A percentile compares a stretch with the other conserved stretches of the same genome.
These are phyloP conservation scores for Podospora anserina DNA, from an alignment of 495 filamentous ascomycete species.

Conservation along the genomic window DNA sequence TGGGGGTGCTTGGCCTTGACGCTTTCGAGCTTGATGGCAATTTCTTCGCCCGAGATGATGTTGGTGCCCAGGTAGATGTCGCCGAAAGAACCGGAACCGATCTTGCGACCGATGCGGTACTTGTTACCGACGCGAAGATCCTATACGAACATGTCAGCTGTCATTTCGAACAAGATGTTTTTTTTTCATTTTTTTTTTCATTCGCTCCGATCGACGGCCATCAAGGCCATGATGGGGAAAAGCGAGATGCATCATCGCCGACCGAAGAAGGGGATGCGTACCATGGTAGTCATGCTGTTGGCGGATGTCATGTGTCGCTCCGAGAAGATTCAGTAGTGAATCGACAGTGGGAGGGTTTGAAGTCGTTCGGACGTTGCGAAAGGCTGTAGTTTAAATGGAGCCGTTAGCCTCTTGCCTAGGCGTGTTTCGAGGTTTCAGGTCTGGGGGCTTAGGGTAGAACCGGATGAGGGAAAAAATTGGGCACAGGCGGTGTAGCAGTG, in stretches of 20 bases:
- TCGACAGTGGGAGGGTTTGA: neutral
- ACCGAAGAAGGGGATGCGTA: slow-evolving; percentile 29
- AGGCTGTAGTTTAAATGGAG: neutral
- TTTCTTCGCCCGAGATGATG: slow-evolving; percentile 99
- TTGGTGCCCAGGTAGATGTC: slow-evolving; percentile 99
- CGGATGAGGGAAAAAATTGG: neutral
- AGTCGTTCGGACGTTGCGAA: neutral
- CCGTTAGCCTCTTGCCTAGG: neutral
- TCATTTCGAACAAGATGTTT: neutral
- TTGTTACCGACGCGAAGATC: slow-evolving; percentile 99
- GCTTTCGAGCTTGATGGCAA: slow-evolving; percentile 99
- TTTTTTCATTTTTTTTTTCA: neutral
- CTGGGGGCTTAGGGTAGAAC: neutral
- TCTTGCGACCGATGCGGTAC: slow-evolving; percentile 99
- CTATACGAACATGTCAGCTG: slow-evolving; percentile 41
- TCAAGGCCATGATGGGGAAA: neutral
- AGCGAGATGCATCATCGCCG: neutral
- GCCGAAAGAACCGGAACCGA: slow-evolving; percentile 96
- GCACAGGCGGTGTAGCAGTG: slow-evolving; percentile 3
- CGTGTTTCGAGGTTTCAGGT: slow-evolving; percentile 5
- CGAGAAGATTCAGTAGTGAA: neutral
- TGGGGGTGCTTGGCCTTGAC: slow-evolving; percentile 99
- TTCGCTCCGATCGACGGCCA: neutral
- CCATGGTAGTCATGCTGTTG: slow-evolving; percentile 51
- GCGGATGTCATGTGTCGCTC: slow-evolving; percentile 6